Conservation (phyloP, 164 flowering plant genomes). For the Nelumbo lutea region DNA sequence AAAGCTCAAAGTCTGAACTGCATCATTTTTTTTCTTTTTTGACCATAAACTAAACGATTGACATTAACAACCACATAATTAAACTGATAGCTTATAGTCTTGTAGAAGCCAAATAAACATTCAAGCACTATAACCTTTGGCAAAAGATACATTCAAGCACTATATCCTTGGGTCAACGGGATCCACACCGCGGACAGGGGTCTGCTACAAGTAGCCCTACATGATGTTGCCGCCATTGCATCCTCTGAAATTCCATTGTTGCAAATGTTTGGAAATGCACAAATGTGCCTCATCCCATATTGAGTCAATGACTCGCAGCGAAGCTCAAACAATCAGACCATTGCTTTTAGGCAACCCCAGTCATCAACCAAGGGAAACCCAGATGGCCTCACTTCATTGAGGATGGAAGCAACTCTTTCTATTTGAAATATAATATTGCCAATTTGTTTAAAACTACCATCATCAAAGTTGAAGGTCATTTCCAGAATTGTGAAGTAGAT, state of each 20-base stretch:
- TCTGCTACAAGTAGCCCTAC: conserved; percentile 39
- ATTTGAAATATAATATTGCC: conserved; percentile 63
- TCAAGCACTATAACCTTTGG: too few relatives aligned
- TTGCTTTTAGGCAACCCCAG: conserved; percentile 77
- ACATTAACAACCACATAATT: too few relatives aligned
- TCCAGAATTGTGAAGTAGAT: too few relatives aligned
- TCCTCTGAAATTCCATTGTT: conserved; percentile 41
- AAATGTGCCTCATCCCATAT: conserved; percentile 94
- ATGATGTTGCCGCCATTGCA: conserved; percentile 49
- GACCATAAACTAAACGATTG: too few relatives aligned
- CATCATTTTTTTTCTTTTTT: too few relatives aligned
- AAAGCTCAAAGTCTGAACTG: too few relatives aligned
- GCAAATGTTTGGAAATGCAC: conserved; percentile 92
- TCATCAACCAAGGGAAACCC: conserved; percentile 72
- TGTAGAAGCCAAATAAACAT: too few relatives aligned
- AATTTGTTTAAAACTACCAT: conserved; percentile 52
- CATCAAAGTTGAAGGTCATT: conserved; percentile 10
- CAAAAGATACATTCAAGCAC: conserved; percentile 35
- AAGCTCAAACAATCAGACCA: conserved; percentile 63
- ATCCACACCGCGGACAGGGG: conserved; percentile 25
- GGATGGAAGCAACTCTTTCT: conserved; percentile 29
- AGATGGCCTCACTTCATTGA: conserved; percentile 35
- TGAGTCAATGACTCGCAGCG: conserved; percentile 78
- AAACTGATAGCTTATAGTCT: too few relatives aligned
- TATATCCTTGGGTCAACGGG: conserved; percentile 44